Evolutionary conservation across 768 basidiomycete species (phyloP).

Genomic region (Amanita subjunquillea): DNA sequence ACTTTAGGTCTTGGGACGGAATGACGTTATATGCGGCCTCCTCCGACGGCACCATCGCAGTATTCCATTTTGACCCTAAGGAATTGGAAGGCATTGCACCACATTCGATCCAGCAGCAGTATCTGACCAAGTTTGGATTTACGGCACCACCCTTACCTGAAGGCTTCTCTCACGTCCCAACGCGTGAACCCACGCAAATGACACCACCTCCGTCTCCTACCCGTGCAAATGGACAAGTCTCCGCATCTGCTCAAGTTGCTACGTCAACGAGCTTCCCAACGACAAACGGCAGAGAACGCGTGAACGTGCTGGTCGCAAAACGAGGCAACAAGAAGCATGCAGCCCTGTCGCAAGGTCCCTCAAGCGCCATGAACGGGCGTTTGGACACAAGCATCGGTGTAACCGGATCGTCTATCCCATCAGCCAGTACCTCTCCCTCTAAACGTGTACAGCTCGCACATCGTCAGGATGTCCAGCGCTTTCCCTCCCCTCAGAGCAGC

Average conservation of each 20-base stretch:
- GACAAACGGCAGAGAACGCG: constrained; percentile 40
- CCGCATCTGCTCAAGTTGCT: constrained; percentile 19
- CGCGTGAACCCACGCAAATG: constrained; percentile 15
- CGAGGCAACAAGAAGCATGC: constrained; percentile 56
- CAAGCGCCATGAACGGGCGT: constrained; percentile 11
- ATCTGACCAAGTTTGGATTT: constrained; percentile 77
- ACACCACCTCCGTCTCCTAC: constrained; percentile 43
- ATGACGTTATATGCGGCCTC: constrained; percentile 89
- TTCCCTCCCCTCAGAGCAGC: constrained; percentile 42
- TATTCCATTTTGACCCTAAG: constrained; percentile 71
- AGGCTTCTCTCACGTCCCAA: constrained; percentile 50
- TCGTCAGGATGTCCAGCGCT: constrained; percentile 20
- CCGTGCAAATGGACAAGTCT: constrained; percentile 14
- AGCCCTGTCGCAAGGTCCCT: constrained; percentile 16
- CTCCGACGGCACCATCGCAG: constrained; percentile 90
- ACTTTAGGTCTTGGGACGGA: constrained; percentile 81
- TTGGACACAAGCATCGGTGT: not conserved
- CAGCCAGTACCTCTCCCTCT: constrained; percentile 16
- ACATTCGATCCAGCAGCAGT: constrained; percentile 62
- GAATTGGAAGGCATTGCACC: constrained; percentile 79
- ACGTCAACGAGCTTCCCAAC: constrained; percentile 15
- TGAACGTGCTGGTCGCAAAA: constrained; percentile 70
- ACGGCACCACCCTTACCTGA: constrained; percentile 54
- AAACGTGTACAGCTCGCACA: constrained; percentile 26
- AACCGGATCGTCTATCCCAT: constrained; percentile 9